phyloP scores from a whole-genome alignment of 2,329 filamentous ascomycete genomes.

The Alternaria consortialis region DNA sequence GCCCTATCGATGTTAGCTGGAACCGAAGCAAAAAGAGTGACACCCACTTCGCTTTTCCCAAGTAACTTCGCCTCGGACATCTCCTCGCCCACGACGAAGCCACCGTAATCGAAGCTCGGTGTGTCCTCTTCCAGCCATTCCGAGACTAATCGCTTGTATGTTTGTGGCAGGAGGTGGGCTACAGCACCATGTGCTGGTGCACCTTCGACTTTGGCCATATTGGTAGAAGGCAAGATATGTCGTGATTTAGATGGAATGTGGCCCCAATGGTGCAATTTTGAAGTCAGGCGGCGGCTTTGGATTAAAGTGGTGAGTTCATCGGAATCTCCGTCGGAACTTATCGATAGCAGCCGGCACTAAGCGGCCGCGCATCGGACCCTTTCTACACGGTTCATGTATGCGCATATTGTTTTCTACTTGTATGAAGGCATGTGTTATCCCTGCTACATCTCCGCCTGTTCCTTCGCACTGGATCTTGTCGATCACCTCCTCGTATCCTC shows the following conservation, averaged over 20 bases:
- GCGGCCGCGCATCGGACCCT: conserved; percentile 24
- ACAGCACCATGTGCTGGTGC: conserved; percentile 67
- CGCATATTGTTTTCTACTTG: background rate
- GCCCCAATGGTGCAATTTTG: background rate
- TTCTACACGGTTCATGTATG: background rate
- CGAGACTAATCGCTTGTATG: conserved; percentile 82
- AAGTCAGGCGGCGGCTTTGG: background rate
- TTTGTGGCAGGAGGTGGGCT: conserved; percentile 80
- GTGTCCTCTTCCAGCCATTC: conserved; percentile 96
- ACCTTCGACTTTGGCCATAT: conserved; percentile 54
- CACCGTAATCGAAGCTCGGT: conserved; percentile 95
- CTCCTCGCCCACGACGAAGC: conserved; percentile 87
- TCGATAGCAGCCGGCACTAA: conserved; percentile 26
- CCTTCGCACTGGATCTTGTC: background rate
- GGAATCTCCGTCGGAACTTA: conserved; percentile 18
- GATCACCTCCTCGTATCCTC: background rate
- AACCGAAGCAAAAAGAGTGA: background rate
- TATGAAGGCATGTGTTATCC: background rate
- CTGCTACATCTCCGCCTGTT: background rate
- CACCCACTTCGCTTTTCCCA: conserved; percentile 64
- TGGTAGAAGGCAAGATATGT: background rate
- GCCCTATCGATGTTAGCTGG: conserved; percentile 59
- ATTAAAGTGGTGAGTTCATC: conserved; percentile 14
- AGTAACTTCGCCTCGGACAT: conserved; percentile 61
- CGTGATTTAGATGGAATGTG: background rate